A percentile compares a stretch with the other conserved stretches of the same genome.
Conservation (phyloP, 2,329 filamentous ascomycete species). For the Ophioceras dolichostomum region DNA sequence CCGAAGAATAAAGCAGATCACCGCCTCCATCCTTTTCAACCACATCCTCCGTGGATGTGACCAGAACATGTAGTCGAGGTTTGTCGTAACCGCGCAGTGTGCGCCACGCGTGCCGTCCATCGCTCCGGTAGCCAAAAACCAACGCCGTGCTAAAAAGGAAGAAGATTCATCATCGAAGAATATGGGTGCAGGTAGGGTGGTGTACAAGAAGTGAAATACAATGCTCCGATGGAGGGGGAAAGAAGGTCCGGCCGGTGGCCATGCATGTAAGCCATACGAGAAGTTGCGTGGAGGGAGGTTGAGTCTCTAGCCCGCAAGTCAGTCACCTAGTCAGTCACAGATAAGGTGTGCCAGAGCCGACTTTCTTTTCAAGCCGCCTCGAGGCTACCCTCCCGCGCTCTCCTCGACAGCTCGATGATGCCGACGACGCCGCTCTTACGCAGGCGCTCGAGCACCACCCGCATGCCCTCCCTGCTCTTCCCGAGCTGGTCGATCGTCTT, state of each 20-base stretch:
- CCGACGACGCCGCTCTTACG: constrained; percentile 46
- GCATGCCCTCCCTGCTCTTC: constrained; percentile 76
- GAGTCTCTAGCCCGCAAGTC: not conserved
- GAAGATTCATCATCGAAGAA: too few species aligned
- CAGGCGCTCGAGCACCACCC: constrained; percentile 61
- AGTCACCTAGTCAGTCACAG: not conserved
- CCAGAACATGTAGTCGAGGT: too few species aligned
- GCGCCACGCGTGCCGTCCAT: not conserved
- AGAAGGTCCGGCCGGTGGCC: too few species aligned
- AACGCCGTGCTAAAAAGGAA: not conserved
- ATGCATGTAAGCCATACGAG: too few species aligned
- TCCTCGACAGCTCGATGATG: constrained; percentile 42
- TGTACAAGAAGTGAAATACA: not conserved
- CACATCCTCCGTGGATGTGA: too few species aligned
- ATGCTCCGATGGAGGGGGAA: not conserved
- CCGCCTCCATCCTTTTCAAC: not conserved
- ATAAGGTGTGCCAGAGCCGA: not conserved
- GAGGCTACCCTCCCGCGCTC: constrained; percentile 18
- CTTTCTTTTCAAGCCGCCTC: not conserved
- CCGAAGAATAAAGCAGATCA: not conserved
- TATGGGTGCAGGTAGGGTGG: too few species aligned
- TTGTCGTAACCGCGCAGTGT: too few species aligned
- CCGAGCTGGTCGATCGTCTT: constrained; percentile 67
- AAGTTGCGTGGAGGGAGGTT: too few species aligned
- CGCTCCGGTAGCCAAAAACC: not conserved